Evolutionary conservation across 1,139 yeast genomes (phyloP).

Genomic region (Nakaseomyces kungkrabaensis): DNA sequence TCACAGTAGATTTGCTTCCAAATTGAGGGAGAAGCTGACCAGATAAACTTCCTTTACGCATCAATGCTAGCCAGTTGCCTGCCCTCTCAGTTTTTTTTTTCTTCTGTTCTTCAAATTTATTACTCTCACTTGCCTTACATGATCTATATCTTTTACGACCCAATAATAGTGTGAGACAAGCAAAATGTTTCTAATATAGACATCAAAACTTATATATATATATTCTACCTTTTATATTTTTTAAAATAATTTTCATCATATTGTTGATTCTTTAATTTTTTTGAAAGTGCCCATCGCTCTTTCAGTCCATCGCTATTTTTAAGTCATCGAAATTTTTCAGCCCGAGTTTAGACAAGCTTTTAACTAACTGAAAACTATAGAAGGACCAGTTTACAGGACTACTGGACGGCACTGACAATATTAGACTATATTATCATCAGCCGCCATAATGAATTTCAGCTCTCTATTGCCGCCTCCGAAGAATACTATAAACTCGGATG

Average conservation of each 20-base stretch:
- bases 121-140: no score
- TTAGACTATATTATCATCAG: no score
- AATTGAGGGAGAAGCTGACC: slow-evolving; percentile 21
- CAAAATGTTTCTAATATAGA: neutral
- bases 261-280: neutral
- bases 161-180: no score
- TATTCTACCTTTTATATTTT: neutral
- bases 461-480: slow-evolving; percentile 22
- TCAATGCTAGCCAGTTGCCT: neutral
- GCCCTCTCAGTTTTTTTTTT: neutral
- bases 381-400: no score
- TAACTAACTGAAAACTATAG: no score
- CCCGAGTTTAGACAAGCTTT: no score
- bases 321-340: neutral
- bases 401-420: no score
- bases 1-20: slow-evolving; percentile 18
- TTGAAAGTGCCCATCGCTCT: no score
- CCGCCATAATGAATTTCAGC: slow-evolving; percentile 14
- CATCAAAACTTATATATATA: neutral
- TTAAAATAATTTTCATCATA: neutral
- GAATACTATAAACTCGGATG: slow-evolving; percentile 2
- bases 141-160: no score
- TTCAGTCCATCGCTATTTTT: neutral
- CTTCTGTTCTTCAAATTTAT: no score
- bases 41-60: slow-evolving; percentile 8